These are phyloP conservation scores for Malassezia sympodialis DNA, from an alignment of 1,284 basidiomycete species.

Conservation along the genomic window DNA sequence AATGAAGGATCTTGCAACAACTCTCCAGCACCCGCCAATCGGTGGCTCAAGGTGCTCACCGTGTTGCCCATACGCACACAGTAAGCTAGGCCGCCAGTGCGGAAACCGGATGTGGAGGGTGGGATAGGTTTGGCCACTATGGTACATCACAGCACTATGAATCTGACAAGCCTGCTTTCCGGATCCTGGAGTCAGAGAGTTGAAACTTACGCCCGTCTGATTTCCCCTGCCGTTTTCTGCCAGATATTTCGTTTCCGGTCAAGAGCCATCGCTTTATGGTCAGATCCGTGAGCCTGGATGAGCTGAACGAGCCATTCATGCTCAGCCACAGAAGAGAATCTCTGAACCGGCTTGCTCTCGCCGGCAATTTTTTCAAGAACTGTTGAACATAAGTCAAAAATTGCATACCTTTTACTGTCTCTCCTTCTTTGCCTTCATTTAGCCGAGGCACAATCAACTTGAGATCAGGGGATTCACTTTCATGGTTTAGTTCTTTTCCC, in stretches of 20 bases:
- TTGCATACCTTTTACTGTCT: conserved; percentile 14
- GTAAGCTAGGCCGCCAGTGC: not conserved
- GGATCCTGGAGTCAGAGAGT: conserved; percentile 5
- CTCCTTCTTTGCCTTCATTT: conserved; percentile 2
- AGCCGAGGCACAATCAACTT: conserved; percentile 9
- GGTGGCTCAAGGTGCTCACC: conserved; percentile 6
- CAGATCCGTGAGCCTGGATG: conserved; percentile 62
- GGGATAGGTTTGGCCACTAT: not conserved
- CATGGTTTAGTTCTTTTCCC: conserved; percentile 36
- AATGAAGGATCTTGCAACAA: conserved; percentile 1
- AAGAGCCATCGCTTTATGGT: conserved; percentile 66
- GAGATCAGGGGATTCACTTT: conserved; percentile 17
- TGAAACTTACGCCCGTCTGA: conserved; percentile 51
- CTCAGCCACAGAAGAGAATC: conserved; percentile 66
- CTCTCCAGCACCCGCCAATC: conserved; percentile 10
- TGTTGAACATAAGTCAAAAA: conserved; percentile 25
- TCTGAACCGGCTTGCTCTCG: conserved; percentile 52
- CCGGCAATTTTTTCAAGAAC: conserved; percentile 53
- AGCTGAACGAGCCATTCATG: conserved; percentile 60
- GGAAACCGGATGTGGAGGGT: not conserved
- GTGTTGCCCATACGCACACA: conserved; percentile 9
- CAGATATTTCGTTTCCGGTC: conserved; percentile 71
- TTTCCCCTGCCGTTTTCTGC: conserved; percentile 76
- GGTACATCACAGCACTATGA: conserved; percentile 3
- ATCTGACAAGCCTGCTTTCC: conserved; percentile 11